Percentiles rank a stretch among this genome's conserved stretches.
Evolutionary conservation across 2,329 filamentous ascomycete genomes (phyloP).

Genomic region (Eutypa lata): DNA sequence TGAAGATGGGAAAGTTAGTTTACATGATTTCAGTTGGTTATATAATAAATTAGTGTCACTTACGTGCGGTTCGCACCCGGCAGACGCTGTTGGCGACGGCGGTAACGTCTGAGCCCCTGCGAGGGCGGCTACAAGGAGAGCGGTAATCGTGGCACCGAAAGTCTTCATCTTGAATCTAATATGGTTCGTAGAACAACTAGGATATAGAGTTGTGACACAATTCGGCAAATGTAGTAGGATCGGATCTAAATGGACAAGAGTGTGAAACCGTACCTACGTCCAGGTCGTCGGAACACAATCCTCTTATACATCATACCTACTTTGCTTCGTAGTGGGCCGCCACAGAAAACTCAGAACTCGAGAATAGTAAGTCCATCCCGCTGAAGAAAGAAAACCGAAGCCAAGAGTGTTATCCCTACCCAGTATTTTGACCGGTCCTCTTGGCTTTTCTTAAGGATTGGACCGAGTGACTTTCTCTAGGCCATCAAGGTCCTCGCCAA

Average conservation of each 20-base stretch:
- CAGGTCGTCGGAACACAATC: background rate
- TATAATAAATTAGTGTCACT: background rate
- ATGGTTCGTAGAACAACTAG: background rate
- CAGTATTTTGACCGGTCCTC: background rate
- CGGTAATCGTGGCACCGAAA: slow-evolving; percentile 2
- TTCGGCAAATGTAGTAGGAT: too few species aligned
- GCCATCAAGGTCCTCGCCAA: slow-evolving; percentile 1
- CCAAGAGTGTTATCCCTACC: background rate
- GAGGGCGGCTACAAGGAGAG: slow-evolving; percentile 9
- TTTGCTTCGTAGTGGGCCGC: background rate
- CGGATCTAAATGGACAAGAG: background rate
- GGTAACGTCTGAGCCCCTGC: slow-evolving; percentile 10
- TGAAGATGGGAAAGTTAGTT: background rate
- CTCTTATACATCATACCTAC: background rate
- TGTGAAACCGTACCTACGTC: background rate
- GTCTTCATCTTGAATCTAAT: slow-evolving; percentile 12
- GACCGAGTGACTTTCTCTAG: background rate
- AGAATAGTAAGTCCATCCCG: too few species aligned
- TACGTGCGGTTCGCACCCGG: slow-evolving; percentile 33
- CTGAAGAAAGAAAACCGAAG: too few species aligned
- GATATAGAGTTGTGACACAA: too few species aligned
- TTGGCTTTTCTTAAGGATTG: too few species aligned
- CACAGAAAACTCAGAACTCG: background rate
- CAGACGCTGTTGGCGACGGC: slow-evolving; percentile 22
- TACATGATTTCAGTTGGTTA: background rate